Evolutionary conservation across 305 asterid species (phyloP).

Genomic region (Fraxinus dipetala): DNA sequence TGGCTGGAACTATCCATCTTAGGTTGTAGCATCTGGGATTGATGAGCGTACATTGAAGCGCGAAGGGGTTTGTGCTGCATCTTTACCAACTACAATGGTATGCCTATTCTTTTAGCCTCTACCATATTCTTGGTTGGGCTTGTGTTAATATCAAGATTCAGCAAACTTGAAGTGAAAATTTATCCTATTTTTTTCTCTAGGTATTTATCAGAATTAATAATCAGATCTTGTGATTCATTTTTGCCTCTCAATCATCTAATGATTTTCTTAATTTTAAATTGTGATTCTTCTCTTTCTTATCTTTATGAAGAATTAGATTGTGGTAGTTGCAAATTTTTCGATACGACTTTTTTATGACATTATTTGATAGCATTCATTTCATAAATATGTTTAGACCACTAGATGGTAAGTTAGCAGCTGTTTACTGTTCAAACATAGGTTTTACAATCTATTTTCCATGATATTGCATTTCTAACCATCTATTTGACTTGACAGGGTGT

Average conservation of each 20-base stretch:
- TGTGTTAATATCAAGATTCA: not conserved
- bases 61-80: slow-evolving; percentile 99
- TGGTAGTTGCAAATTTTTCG: not conserved
- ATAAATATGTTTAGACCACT: not conserved
- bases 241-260: not conserved
- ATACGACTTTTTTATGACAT: not conserved
- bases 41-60: slow-evolving; percentile 95
- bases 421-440: not conserved
- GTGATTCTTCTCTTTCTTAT: not conserved
- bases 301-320: not conserved
- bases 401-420: not conserved
- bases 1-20: slow-evolving; percentile 20
- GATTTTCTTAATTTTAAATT: slow-evolving; percentile 6
- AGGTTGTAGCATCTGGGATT: slow-evolving; percentile 97
- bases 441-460: not conserved
- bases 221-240: not conserved
- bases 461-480: slow-evolving; percentile 15
- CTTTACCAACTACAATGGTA: slow-evolving; percentile 97
- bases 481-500: slow-evolving; percentile 62
- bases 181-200: not conserved
- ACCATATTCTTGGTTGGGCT: not conserved
- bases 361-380: not conserved
- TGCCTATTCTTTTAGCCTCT: not conserved
- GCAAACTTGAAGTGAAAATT: not conserved
- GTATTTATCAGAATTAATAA: not conserved